phyloP scores from a whole-genome alignment of 176 grass and related monocot species.

The Carex cristatella region DNA sequence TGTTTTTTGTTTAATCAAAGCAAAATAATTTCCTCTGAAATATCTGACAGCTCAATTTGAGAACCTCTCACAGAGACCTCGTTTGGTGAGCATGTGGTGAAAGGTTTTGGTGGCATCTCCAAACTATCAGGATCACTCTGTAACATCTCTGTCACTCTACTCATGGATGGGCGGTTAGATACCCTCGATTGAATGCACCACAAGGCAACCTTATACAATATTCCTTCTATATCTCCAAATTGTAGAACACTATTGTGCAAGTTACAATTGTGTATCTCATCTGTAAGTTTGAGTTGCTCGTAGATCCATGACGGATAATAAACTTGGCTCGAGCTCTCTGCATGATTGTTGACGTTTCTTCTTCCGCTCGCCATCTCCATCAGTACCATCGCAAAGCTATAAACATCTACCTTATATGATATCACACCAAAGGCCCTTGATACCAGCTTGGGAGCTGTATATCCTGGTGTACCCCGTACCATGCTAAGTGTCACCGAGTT shows the following conservation, averaged over 20 bases:
- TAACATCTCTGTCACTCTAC: conserved; percentile 64
- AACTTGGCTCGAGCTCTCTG: not conserved
- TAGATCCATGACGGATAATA: conserved; percentile 26
- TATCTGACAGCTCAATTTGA: not conserved
- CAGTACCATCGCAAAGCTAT: conserved; percentile 29
- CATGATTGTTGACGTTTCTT: not conserved
- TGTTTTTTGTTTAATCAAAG: not conserved
- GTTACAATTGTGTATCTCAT: not conserved
- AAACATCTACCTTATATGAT: conserved; percentile 36
- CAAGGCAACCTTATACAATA: conserved; percentile 47
- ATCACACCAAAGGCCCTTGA: conserved; percentile 42
- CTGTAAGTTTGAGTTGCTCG: conserved; percentile 30
- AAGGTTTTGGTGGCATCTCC: conserved; percentile 48
- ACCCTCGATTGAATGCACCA: conserved; percentile 61
- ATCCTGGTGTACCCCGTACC: conserved; percentile 49
- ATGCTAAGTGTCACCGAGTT: conserved; percentile 46
- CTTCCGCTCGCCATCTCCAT: conserved; percentile 25
- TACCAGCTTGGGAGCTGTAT: conserved; percentile 69
- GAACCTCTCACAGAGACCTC: not conserved
- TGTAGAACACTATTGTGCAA: not conserved
- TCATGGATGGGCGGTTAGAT: conserved; percentile 44
- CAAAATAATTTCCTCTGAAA: not conserved
- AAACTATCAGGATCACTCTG: conserved; percentile 35
- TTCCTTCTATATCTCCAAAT: conserved; percentile 39
- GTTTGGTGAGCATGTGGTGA: not conserved